Evolutionary conservation across 1,139 yeast genomes (phyloP).

Genomic region (Candida labiduridarum): DNA sequence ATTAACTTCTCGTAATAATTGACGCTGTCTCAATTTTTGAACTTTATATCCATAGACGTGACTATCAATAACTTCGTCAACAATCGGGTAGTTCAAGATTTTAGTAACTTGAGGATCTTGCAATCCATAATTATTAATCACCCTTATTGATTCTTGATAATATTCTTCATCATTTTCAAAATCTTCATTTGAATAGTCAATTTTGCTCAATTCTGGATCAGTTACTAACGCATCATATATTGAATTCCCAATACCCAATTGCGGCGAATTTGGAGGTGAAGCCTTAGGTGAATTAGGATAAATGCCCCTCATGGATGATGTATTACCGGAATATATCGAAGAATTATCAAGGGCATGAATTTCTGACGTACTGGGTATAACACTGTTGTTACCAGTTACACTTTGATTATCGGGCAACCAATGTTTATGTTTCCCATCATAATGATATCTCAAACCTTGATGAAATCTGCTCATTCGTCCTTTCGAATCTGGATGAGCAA

Average conservation of each 20-base stretch:
- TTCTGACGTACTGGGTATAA: slow-evolving; percentile 31
- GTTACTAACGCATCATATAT: slow-evolving; percentile 32
- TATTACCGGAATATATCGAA: slow-evolving; percentile 34
- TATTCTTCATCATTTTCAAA: slow-evolving; percentile 45
- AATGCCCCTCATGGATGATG: slow-evolving; percentile 35
- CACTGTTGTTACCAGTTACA: slow-evolving; percentile 11
- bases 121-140: slow-evolving; percentile 42
- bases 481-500: slow-evolving; percentile 68
- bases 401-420: slow-evolving; percentile 63
- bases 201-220: slow-evolving; percentile 22
- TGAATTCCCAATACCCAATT: slow-evolving; percentile 16
- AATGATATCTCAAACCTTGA: slow-evolving; percentile 80
- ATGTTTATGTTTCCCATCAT: slow-evolving; percentile 78
- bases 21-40: slow-evolving; percentile 33
- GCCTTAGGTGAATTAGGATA: slow-evolving; percentile 31
- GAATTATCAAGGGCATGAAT: slow-evolving; percentile 30
- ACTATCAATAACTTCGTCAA: slow-evolving; percentile 45
- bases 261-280: slow-evolving; percentile 27
- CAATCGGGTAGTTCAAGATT: slow-evolving; percentile 47
- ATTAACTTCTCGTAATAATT: slow-evolving; percentile 19
- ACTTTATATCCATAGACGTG: slow-evolving; percentile 50
- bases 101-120: slow-evolving; percentile 39
- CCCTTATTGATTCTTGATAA: slow-evolving; percentile 36
- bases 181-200: slow-evolving; percentile 32
- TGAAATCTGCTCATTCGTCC: slow-evolving; percentile 74